These are phyloP conservation scores for Colletotrichum salicis DNA, from an alignment of 2,329 filamentous ascomycete species.

Conservation along the genomic window DNA sequence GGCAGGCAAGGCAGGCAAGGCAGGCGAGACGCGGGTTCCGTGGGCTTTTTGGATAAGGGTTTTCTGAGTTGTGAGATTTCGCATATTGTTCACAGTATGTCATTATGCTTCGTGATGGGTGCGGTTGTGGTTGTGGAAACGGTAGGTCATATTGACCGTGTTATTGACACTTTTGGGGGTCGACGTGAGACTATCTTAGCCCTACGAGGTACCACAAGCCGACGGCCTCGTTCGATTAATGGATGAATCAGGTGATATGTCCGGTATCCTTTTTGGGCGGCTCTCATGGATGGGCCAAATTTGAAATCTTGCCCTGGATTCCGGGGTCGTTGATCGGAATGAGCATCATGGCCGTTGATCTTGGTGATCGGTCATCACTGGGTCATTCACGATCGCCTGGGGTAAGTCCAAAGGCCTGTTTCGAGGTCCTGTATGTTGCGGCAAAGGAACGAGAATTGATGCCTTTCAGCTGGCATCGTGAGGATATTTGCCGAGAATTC, in stretches of 20 bases:
- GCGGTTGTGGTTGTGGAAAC: background rate
- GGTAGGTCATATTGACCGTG: background rate
- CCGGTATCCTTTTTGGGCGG: too few relatives aligned
- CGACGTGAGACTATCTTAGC: background rate
- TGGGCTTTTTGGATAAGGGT: background rate
- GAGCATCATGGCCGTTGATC: background rate
- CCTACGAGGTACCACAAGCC: background rate
- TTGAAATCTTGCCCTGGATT: background rate
- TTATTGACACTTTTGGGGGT: background rate
- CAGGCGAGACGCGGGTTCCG: background rate
- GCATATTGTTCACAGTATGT: background rate
- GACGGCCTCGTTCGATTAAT: background rate
- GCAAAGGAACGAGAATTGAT: background rate
- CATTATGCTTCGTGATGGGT: slow-evolving; percentile 6
- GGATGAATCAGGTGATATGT: background rate
- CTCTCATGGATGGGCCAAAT: too few relatives aligned
- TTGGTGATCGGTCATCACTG: background rate
- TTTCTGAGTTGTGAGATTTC: background rate
- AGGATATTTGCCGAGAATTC: background rate
- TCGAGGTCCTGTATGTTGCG: background rate
- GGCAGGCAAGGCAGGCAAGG: background rate
- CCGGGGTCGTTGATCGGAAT: background rate
- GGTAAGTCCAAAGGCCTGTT: background rate
- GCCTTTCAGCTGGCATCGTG: background rate
- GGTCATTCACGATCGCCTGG: background rate